These are phyloP conservation scores for Hermanozyma aechmeae DNA, from an alignment of 805 yeast genomes.

Conservation along the genomic window DNA sequence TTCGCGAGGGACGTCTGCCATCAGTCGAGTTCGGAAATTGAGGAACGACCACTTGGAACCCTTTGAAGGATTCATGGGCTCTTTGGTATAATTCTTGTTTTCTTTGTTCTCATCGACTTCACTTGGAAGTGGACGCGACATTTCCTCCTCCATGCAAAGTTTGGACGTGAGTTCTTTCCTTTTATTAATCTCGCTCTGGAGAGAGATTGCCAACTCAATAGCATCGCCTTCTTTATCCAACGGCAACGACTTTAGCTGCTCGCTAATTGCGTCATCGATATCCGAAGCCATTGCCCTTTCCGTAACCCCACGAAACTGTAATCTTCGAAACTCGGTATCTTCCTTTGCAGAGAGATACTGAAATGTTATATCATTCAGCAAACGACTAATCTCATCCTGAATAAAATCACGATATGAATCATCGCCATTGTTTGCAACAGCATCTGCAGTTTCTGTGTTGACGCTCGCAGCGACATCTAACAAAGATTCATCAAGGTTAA, in stretches of 20 bases:
- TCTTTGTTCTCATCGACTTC: constrained; percentile 11
- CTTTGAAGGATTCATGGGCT: neutral
- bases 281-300: no score
- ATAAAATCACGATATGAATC: no score
- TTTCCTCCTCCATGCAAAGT: constrained; percentile 12
- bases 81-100: constrained; percentile 1
- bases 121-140: constrained; percentile 5
- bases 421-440: no score
- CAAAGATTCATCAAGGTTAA: no score
- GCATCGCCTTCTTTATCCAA: constrained; percentile 4
- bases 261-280: neutral
- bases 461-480: no score
- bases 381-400: constrained; percentile 31
- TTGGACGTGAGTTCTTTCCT: constrained; percentile 10
- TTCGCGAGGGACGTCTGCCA: constrained; percentile 17
- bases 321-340: constrained; percentile 6
- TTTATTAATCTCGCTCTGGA: constrained; percentile 18
- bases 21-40: no score
- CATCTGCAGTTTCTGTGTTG: no score
- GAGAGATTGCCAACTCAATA: constrained; percentile 15
- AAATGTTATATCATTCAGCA: constrained; percentile 29
- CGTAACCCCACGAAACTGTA: neutral
- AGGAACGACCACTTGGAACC: constrained; percentile 7
- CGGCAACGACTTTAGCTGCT: neutral
- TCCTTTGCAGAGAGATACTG: constrained; percentile 24